A percentile compares a stretch with the other conserved stretches of the same genome.
Evolutionary conservation across 805 yeast species (phyloP).

Genomic region (Candida sonorensis): DNA sequence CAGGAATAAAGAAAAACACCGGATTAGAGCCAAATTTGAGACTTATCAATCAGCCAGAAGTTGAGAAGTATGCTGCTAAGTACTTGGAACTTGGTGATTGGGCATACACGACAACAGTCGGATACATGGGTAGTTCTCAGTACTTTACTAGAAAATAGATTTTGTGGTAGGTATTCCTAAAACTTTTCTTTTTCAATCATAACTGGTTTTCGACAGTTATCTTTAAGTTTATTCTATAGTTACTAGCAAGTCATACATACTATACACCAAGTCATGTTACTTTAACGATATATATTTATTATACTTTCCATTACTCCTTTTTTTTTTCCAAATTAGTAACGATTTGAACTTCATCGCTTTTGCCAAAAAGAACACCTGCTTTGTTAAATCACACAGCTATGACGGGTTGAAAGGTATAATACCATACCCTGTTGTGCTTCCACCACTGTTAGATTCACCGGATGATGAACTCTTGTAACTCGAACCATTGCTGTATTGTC

Average conservation of each 20-base stretch:
- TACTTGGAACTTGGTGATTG: slow-evolving; percentile 86
- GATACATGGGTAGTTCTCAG: slow-evolving; percentile 61
- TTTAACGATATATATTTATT: too few species aligned
- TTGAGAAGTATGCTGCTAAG: slow-evolving; percentile 47
- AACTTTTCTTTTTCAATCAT: too few species aligned
- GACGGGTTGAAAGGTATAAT: slow-evolving; percentile 29
- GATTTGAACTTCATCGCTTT: too few species aligned
- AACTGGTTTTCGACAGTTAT: too few species aligned
- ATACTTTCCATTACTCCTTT: too few species aligned
- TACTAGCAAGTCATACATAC: too few species aligned
- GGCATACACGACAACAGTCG: slow-evolving; percentile 64
- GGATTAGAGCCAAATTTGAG: slow-evolving; percentile 58
- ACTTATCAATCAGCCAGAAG: slow-evolving; percentile 36
- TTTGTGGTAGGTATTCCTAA: too few species aligned
- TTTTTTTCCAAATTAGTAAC: too few species aligned
- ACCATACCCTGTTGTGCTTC: slow-evolving; percentile 14
- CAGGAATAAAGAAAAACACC: slow-evolving; percentile 67
- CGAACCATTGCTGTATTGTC: slow-evolving; percentile 4
- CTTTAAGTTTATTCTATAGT: too few species aligned
- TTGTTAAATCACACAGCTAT: too few species aligned
- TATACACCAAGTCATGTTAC: too few species aligned
- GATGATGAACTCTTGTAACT: slow-evolving; percentile 1
- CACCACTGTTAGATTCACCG: not conserved
- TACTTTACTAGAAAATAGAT: slow-evolving; percentile 57
- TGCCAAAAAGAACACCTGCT: too few species aligned